Conservation (phyloP, 2,329 filamentous ascomycete species). For the Colletotrichum horii region DNA sequence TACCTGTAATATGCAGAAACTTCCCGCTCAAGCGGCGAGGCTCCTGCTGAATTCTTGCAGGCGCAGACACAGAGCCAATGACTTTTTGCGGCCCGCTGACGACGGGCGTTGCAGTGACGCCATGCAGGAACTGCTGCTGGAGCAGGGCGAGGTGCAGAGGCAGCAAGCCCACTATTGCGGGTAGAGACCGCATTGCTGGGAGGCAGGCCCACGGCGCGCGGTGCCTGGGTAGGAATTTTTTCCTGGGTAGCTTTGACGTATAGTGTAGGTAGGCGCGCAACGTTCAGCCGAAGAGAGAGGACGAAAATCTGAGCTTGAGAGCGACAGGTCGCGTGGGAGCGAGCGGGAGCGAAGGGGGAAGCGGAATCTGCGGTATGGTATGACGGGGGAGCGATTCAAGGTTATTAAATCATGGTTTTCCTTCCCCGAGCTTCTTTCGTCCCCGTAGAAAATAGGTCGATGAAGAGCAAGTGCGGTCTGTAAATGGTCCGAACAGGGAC, state of each 20-base stretch:
- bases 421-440: constrained; percentile 4
- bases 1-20: constrained; percentile 91
- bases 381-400: constrained; percentile 6
- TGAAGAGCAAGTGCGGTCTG: constrained; percentile 7
- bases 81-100: constrained; percentile 21
- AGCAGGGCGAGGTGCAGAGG: constrained; percentile 17
- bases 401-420: constrained; percentile 17
- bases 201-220: not conserved
- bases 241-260: not conserved
- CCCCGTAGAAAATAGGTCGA: constrained; percentile 6
- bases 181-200: constrained; percentile 19
- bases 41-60: constrained; percentile 41
- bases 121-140: constrained; percentile 21
- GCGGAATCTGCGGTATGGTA: not conserved
- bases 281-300: not conserved
- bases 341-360: not conserved
- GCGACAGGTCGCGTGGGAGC: not conserved
- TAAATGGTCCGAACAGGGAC: not conserved
- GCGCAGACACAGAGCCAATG: constrained; percentile 11
- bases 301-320: not conserved
- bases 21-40: constrained; percentile 61
- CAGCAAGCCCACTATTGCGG: constrained; percentile 22
- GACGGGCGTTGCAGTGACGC: constrained; percentile 18
- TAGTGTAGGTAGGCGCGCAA: not conserved
- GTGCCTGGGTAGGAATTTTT: not conserved